Percentiles rank a stretch among this genome's conserved stretches.
These are phyloP conservation scores for rapeseed (Brassica napus) DNA, from an alignment of 345 rosid genomes.

Conservation along the genomic window Da-Ae NC_063439.1:11280501-11281000, in stretches of 20 bases:
- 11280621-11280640: not conserved
- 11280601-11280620: not conserved
- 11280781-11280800: conserved; percentile 99
- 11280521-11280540: conserved; percentile 64
- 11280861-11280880: conserved; percentile 93
- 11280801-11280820: conserved; percentile 94
- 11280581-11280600: not conserved
- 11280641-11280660: not conserved
- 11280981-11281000: conserved; percentile 85
- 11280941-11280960: conserved; percentile 95
- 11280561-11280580: not conserved
- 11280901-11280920: conserved; percentile 93
- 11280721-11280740: conserved; percentile 74
- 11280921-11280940: conserved; percentile 85
- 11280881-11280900: conserved; percentile 98
- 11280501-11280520: conserved; percentile 53
- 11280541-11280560: not conserved
- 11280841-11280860: conserved; percentile 93
- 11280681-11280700: conserved; percentile 93
- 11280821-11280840: conserved; percentile 98
- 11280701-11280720: conserved; percentile 89
- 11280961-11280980: conserved; percentile 94
- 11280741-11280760: conserved; percentile 82
- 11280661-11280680: conserved; percentile 27
- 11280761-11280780: conserved; percentile 94